Evolutionary conservation across 257 asterid species (phyloP).

Genomic region (Schizonepeta tenuifolia): DNA sequence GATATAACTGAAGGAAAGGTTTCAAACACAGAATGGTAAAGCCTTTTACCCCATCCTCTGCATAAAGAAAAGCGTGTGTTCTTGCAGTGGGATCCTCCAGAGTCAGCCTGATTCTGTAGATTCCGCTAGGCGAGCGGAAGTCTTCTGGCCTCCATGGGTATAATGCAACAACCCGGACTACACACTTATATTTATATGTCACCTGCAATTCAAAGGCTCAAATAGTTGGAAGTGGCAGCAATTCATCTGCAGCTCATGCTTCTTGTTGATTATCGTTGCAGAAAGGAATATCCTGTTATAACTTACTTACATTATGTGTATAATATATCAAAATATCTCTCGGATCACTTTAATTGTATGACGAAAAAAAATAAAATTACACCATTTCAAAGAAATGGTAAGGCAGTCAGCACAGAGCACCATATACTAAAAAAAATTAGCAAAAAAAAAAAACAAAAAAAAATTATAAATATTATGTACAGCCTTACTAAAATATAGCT

Average conservation of each 20-base stretch:
- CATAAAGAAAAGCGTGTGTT: conserved; percentile 71
- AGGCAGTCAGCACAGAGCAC: conserved; percentile 6
- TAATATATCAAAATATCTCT: not conserved
- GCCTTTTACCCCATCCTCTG: conserved; percentile 74
- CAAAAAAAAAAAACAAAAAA: too few relatives aligned
- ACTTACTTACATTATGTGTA: not conserved
- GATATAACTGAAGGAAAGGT: too few relatives aligned
- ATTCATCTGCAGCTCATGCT: conserved; percentile 11
- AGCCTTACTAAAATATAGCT: not conserved
- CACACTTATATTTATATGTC: conserved; percentile 59
- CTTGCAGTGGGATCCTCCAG: conserved; percentile 95
- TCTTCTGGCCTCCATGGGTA: conserved; percentile 61
- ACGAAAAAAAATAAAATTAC: not conserved
- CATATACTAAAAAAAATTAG: too few relatives aligned
- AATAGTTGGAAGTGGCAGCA: conserved; percentile 18
- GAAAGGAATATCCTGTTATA: not conserved
- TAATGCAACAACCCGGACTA: conserved; percentile 72
- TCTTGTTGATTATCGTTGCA: conserved; percentile 12
- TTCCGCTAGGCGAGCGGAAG: conserved; percentile 59
- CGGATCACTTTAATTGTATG: not conserved
- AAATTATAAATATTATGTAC: not conserved
- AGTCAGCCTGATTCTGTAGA: conserved; percentile 73
- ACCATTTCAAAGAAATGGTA: conserved; percentile 10
- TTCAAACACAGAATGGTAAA: not conserved
- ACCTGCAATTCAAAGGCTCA: conserved; percentile 53